Conservation (phyloP, 2,329 filamentous ascomycete species). For the Phyllosticta citriasiana region DNA sequence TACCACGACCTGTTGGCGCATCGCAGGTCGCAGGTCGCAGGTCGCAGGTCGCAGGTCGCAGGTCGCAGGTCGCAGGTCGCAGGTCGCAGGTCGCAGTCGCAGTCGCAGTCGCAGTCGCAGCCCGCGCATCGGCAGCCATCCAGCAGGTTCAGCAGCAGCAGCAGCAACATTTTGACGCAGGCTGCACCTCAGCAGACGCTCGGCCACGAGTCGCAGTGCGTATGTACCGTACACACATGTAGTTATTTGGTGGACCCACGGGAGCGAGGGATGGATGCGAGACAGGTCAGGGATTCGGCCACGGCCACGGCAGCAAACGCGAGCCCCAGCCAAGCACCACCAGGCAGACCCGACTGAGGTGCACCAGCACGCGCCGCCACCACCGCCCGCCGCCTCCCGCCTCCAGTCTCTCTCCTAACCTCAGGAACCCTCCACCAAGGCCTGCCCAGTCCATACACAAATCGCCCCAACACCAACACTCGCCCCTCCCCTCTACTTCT, state of each 20-base stretch:
- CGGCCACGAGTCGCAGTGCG: not conserved
- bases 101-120: no score
- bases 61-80: no score
- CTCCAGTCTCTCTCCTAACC: not conserved
- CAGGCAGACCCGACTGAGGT: no score
- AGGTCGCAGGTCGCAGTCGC: no score
- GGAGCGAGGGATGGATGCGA: constrained; percentile 3
- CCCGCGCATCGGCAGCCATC: not conserved
- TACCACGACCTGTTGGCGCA: no score
- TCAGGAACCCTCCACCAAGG: not conserved
- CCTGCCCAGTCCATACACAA: not conserved
- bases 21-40: no score
- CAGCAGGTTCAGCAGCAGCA: not conserved
- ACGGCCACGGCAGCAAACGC: constrained; percentile 4
- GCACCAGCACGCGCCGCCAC: not conserved
- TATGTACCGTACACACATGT: constrained; percentile 1
- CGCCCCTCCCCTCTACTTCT: not conserved
- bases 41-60: no score
- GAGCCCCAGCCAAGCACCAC: not conserved
- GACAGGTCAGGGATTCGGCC: constrained; percentile 1
- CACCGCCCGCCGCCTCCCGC: constrained; percentile 2
- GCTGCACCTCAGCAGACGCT: constrained; percentile 9
- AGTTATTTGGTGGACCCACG: not conserved
- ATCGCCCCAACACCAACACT: not conserved
- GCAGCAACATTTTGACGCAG: not conserved